Base-by-base conservation (phyloP, 2,329 filamentous ascomycete species). In the Cercospora nicotianae region DNA sequence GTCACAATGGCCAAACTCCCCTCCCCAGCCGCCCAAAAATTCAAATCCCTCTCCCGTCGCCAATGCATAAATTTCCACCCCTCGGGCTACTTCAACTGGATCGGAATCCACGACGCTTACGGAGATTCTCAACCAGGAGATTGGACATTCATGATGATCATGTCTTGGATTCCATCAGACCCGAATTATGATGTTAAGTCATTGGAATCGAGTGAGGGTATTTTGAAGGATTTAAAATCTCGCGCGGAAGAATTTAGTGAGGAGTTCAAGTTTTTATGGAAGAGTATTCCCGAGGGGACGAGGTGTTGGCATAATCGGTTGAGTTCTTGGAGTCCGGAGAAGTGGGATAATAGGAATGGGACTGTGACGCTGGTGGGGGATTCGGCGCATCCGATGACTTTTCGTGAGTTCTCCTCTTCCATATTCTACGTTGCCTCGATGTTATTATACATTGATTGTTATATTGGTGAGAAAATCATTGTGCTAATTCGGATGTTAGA, bases 341-440 rank as follows among this genome's bases (percentile, higher is more conserved):
- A 67, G 0, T 77, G 72, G 73, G 72, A 77, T 53, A 76, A 70
- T 53, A 63, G 62, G 23, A 66, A 71, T 23, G 76, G 76, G n/a
- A 71, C 73, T 7, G 72, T 76, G 16, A 77, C 73, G 3, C 69
- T 81, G 5, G 74, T 73, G 3, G 81, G 80, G 28, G 74, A 77
- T 57, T 77, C 79, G 18, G 81, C 81, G 4, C 77, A 85, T 74
- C 80, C 83, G 0, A 84, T 84, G 82, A 71, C 69, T 48, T 71
- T 71, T 64, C 65, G 65, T 69, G 61, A 66, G 66, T 26, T 26
- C 23, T 26, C n/a, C n/a, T n/a, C n/a, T 26, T 26, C 23, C 23
- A 3, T 26, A 26, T 26, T 26, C 23, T 26, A 3, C 23, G 23
- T 26, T 26, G 23, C 23, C 23, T 26, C 23, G 23, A 26, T 26